Evolutionary conservation across 345 rosid species (phyloP).

Genomic region (Odontarrhena argentea): DNA sequence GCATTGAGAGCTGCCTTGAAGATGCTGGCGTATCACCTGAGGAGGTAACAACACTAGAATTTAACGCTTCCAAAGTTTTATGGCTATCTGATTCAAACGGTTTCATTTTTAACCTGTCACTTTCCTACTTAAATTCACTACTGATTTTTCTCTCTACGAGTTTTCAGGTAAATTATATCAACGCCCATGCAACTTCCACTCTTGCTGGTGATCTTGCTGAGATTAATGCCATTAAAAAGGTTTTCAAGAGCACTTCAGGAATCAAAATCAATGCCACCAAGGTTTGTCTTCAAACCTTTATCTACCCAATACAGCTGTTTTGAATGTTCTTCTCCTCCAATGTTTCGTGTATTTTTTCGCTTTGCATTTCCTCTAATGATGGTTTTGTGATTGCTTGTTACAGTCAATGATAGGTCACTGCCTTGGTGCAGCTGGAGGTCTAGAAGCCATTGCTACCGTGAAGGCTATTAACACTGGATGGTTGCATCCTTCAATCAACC

Average conservation of each 20-base stretch:
- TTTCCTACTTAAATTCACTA: neutral
- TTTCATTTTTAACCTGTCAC: neutral
- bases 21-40: constrained; percentile 99
- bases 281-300: constrained; percentile 47
- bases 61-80: neutral
- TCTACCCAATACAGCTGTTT: constrained; percentile 1
- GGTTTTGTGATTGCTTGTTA: constrained; percentile 14
- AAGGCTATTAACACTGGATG: constrained; percentile 96
- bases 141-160: neutral
- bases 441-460: constrained; percentile 90
- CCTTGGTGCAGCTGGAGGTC: constrained; percentile 98
- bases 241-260: constrained; percentile 76
- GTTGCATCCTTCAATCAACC: constrained; percentile 93
- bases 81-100: constrained; percentile 19
- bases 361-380: constrained; percentile 10
- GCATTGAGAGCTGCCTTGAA: constrained; percentile 92
- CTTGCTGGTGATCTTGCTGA: constrained; percentile 99
- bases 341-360: constrained; percentile 4
- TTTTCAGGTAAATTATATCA: constrained; percentile 89
- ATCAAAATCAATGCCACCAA: constrained; percentile 97
- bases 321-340: neutral
- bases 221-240: constrained; percentile 93
- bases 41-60: constrained; percentile 53
- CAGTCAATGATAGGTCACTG: constrained; percentile 99
- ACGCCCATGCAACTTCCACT: constrained; percentile 98